Percentiles rank a stretch among this genome's conserved stretches.
Conservation (phyloP, 78 protist genomes). For the Tieghemostelium lacteum region DNA sequence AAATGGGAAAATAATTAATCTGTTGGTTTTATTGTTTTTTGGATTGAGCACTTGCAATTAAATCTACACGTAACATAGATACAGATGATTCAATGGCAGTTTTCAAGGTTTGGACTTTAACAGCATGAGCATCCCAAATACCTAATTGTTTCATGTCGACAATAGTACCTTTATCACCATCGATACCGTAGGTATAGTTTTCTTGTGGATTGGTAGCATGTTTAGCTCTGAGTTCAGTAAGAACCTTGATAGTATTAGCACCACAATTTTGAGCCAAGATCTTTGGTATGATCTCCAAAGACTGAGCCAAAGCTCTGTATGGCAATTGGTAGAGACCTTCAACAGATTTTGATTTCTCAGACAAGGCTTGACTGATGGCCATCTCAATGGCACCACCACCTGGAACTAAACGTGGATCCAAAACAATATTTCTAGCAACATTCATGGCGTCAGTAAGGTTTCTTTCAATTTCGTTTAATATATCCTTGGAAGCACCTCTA, state of each 20-base stretch:
- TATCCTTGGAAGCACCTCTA: slow-evolving; percentile 99
- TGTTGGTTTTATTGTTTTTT: slow-evolving; percentile 33
- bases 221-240: slow-evolving; percentile 99
- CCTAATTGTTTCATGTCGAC: slow-evolving; percentile 92
- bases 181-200: slow-evolving; percentile 94
- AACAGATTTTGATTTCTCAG: slow-evolving; percentile 86
- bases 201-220: slow-evolving; percentile 90
- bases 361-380: slow-evolving; percentile 92
- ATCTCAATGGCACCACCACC: slow-evolving; percentile 99
- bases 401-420: slow-evolving; percentile 97
- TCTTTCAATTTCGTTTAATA: slow-evolving; percentile 97
- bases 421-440: slow-evolving; percentile 97
- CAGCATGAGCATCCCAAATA: slow-evolving; percentile 97
- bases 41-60: slow-evolving; percentile 94
- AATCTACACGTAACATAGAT: slow-evolving; percentile 97
- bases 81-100: slow-evolving; percentile 98
- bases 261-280: slow-evolving; percentile 99
- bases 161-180: slow-evolving; percentile 94
- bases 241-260: slow-evolving; percentile 91
- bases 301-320: slow-evolving; percentile 94
- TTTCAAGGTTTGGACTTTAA: slow-evolving; percentile 95
- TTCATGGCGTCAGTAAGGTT: slow-evolving; percentile 98
- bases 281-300: slow-evolving; percentile 97
- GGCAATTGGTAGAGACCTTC: slow-evolving; percentile 96
- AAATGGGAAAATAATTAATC: not conserved